Conservation (phyloP, 306 rosid species). For the Cucumis hystrix region DNA sequence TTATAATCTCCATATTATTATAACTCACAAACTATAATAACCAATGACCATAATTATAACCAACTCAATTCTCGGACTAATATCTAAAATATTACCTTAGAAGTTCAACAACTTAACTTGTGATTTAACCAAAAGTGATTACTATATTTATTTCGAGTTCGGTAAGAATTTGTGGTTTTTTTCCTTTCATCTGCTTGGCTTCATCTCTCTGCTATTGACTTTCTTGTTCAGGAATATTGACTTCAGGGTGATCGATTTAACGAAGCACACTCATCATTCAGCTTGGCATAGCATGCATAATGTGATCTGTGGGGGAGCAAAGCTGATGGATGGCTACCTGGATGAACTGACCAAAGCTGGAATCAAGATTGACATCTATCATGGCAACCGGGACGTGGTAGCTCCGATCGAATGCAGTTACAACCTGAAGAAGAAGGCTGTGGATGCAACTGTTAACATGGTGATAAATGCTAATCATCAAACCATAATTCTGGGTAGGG, state of each 20-base stretch:
- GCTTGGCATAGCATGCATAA: conserved; percentile 89
- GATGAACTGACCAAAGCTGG: conserved; percentile 26
- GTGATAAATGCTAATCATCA: conserved; percentile 42
- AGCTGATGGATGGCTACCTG: conserved; percentile 34
- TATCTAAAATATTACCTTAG: neutral
- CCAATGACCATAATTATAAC: too few relatives aligned
- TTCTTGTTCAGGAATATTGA: conserved; percentile 29
- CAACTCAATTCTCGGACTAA: too few relatives aligned
- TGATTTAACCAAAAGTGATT: neutral
- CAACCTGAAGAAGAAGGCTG: conserved; percentile 35
- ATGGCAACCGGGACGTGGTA: conserved; percentile 49
- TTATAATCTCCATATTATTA: too few relatives aligned
- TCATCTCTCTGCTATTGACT: neutral
- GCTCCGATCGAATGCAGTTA: conserved; percentile 41
- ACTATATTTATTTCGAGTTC: neutral
- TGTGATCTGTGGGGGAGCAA: conserved; percentile 69
- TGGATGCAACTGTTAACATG: conserved; percentile 33
- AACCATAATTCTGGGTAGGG: conserved; percentile 44
- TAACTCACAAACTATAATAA: too few relatives aligned
- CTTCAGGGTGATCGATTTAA: conserved; percentile 33
- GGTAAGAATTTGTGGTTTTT: neutral
- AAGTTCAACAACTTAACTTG: neutral
- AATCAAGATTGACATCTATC: conserved; percentile 39
- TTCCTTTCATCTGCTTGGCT: neutral
- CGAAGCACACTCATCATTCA: conserved; percentile 81